Percentiles rank a stretch among this genome's conserved stretches.
Conservation (phyloP, 495 filamentous ascomycete genomes). For the Corynascus novoguineensis region DNA sequence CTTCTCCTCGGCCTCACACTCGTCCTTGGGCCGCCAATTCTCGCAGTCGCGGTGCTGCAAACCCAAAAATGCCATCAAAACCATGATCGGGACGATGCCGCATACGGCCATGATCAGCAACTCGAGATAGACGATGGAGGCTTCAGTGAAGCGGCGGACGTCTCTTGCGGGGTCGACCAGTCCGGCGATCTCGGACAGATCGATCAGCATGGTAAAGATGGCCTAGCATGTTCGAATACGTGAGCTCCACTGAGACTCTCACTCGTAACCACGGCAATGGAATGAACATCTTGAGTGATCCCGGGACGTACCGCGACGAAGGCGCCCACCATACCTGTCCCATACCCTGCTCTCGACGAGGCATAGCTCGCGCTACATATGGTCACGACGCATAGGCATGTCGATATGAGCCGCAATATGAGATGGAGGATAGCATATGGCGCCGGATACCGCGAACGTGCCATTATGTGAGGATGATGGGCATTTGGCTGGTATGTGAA, state of each 20-base stretch:
- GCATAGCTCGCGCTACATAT: background rate
- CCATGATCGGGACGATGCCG: background rate
- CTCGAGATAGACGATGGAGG: background rate
- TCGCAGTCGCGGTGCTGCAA: background rate
- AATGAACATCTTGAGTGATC: background rate
- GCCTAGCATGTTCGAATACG: background rate
- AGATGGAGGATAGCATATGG: background rate
- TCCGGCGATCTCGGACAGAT: background rate
- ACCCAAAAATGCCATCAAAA: background rate
- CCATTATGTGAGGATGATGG: background rate
- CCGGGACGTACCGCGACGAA: background rate
- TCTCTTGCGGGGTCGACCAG: background rate
- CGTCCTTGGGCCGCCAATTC: background rate
- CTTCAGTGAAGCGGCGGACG: background rate
- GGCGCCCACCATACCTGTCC: background rate
- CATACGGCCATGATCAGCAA: background rate
- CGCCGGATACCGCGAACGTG: background rate
- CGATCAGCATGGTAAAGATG: background rate
- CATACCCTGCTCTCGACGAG: background rate
- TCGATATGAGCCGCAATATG: background rate
- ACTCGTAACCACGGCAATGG: too few relatives aligned
- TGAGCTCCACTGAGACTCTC: too few relatives aligned
- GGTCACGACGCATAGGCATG: background rate
- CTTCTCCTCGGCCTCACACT: background rate
- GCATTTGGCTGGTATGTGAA: background rate